Evolutionary conservation across 108 stramenopile species (phyloP).

Genomic region (Skeletonema grethae): DNA sequence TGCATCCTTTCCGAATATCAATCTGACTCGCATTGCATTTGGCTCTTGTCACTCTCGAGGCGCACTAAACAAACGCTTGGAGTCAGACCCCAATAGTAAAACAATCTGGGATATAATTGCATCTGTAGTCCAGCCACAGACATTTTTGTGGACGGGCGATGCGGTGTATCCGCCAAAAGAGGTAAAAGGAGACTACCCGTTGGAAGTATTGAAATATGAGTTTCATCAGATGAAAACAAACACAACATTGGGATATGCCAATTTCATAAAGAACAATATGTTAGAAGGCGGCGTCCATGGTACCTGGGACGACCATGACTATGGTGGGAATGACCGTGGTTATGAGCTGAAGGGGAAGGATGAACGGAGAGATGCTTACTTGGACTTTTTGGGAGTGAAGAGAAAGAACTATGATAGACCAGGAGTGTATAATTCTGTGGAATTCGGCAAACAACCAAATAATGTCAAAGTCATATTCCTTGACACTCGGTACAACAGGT

Average conservation of each 20-base stretch:
- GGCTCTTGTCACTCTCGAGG: slow-evolving; percentile 83
- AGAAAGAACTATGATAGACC: slow-evolving; percentile 18
- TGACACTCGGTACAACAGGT: slow-evolving; percentile 83
- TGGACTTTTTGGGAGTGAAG: slow-evolving; percentile 70
- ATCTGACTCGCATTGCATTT: slow-evolving; percentile 58
- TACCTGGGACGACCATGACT: slow-evolving; percentile 93
- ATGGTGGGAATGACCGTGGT: slow-evolving; percentile 89
- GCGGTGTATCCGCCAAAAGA: slow-evolving; percentile 68
- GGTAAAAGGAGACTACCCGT: slow-evolving; percentile 53
- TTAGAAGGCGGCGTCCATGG: slow-evolving; percentile 52
- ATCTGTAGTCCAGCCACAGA: slow-evolving; percentile 40
- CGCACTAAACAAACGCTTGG: slow-evolving; percentile 27
- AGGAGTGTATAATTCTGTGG: slow-evolving; percentile 69
- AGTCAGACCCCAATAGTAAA: slow-evolving; percentile 6
- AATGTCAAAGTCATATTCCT: slow-evolving; percentile 73
- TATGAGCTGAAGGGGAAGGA: slow-evolving; percentile 52
- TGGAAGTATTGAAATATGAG: slow-evolving; percentile 53
- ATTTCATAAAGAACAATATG: slow-evolving; percentile 16
- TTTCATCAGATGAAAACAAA: slow-evolving; percentile 64
- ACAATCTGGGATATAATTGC: slow-evolving; percentile 71
- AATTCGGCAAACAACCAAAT: slow-evolving; percentile 40
- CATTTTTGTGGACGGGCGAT: slow-evolving; percentile 86
- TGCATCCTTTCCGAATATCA: slow-evolving; percentile 5
- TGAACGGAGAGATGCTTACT: slow-evolving; percentile 59
- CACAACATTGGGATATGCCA: slow-evolving; percentile 67